phyloP scores from a whole-genome alignment of 1,139 yeast species.

The Geotrichum restrictum region DNA sequence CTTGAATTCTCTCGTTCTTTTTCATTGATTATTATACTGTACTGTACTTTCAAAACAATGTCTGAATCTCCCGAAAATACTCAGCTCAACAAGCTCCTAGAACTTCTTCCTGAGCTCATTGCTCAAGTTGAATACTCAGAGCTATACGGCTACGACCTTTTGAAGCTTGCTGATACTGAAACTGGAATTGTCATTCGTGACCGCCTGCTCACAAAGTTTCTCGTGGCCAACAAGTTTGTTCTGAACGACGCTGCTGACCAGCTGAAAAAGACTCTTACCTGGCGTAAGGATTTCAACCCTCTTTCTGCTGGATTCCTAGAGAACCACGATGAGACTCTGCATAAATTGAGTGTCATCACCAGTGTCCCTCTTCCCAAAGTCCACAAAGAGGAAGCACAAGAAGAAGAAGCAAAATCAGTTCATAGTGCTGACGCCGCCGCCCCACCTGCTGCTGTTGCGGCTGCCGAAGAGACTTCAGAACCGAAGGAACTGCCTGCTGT shows the following conservation, averaged over 20 bases:
- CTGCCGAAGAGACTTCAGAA: background rate
- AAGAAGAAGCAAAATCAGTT: constrained; percentile 28
- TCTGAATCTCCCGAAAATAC: background rate
- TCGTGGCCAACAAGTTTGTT: constrained; percentile 63
- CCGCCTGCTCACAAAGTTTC: constrained; percentile 59
- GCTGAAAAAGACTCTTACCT: constrained; percentile 58
- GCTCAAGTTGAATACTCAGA: constrained; percentile 63
- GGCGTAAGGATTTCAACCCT: constrained; percentile 78
- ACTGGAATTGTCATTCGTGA: constrained; percentile 42
- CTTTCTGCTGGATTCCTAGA: constrained; percentile 73
- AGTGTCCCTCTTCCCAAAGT: constrained; percentile 18
- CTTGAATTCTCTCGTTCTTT: too few species aligned
- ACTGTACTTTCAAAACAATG: too few species aligned
- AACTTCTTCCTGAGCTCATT: constrained; percentile 33
- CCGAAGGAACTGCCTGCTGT: background rate
- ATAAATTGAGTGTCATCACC: constrained; percentile 65
- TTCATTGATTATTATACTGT: too few species aligned
- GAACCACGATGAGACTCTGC: constrained; percentile 55
- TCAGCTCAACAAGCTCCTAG: constrained; percentile 27
- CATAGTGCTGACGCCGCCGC: background rate
- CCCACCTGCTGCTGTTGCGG: background rate
- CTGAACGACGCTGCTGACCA: constrained; percentile 48
- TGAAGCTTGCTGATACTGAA: constrained; percentile 23
- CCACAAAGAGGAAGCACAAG: constrained; percentile 46
- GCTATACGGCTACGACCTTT: constrained; percentile 67